Conservation (phyloP, 305 asterid species). For the Fraxinus latifolia region DNA sequence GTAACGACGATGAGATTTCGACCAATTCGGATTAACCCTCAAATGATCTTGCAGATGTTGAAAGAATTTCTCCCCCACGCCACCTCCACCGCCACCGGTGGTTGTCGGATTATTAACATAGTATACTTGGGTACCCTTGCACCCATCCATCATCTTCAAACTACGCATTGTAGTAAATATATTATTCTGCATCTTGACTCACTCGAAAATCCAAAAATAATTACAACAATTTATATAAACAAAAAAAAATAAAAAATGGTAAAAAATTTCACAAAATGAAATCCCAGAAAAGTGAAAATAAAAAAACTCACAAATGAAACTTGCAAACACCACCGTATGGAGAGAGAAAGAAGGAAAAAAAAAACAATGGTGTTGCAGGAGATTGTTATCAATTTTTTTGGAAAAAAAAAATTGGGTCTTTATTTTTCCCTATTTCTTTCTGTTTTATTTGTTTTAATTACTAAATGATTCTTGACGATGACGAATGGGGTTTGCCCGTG, state of each 20-base stretch:
- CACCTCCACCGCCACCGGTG: conserved; percentile 43
- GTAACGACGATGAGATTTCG: conserved; percentile 49
- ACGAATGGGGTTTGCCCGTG: conserved; percentile 31
- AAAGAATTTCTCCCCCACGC: conserved; percentile 62
- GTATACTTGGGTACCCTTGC: conserved; percentile 58
- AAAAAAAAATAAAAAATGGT: not conserved
- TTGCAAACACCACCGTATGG: conserved; percentile 41
- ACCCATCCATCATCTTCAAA: conserved; percentile 72
- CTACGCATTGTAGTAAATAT: conserved; percentile 71
- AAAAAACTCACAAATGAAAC: conserved; percentile 8
- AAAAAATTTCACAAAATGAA: not conserved
- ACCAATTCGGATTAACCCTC: conserved; percentile 56
- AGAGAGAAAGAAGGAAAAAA: not conserved
- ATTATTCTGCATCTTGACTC: conserved; percentile 70
- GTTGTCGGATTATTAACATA: conserved; percentile 41
- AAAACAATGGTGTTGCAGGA: conserved; percentile 36
- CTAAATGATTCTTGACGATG: not conserved
- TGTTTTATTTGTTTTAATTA: not conserved
- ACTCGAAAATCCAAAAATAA: conserved; percentile 14
- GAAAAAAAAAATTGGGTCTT: conserved; percentile 2
- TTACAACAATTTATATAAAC: not conserved
- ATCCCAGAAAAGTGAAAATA: not conserved
- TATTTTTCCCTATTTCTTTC: conserved; percentile 9
- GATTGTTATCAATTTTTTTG: not conserved
- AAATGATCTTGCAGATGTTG: conserved; percentile 68